Evolutionary conservation across 805 yeast genomes (phyloP), one percentile per base, ranked within the genome.

Genomic region (Nakazawaea ishiwadae): DNA sequence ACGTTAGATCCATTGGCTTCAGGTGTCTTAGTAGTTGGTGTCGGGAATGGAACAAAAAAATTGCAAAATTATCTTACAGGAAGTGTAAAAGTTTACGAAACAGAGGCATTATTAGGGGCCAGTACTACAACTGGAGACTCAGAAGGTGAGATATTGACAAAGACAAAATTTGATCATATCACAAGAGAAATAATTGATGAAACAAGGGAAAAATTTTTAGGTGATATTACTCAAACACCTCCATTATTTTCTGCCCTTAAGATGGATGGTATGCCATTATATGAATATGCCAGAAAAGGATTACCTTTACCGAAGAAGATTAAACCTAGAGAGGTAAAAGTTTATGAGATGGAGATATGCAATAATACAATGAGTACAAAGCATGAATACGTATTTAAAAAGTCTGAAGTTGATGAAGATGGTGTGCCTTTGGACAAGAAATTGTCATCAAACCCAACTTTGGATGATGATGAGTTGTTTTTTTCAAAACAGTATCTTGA

Each of bases 221-320:
- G 98, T 0, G 73, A 78, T 12, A 65, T 90, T 39, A 73, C 73
- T 51, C 99, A 93, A 62, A 83, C 95, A 0, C 99, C 99, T 10
- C 99, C 99, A 0, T 82, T 93, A 11, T 93, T 78, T 60, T 86
- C 96, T 14, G 99, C 99, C 0, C 66, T 95, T 44, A 91, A 91
- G 56, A 84, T 95, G 80, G 81, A 88, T 55, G 99, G 99, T 14
- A 88, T 81, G 62, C 95, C 96, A 3, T 65, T 95, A 36, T 89
- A 95, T 57, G 96, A 91, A 53, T 93, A 93, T 58, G 99, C 99
- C 1, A 72, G 99, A 48, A 77, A 84, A 48, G 95, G 95, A 0
- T 66, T 75, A 19, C 91, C 96, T 0, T 69, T 93, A 16, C 99
- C 99, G 0, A 73, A 77, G 37, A 75, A 82, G n/a, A 87, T 95